Base-by-base conservation (phyloP, 208 protist genomes). In the Leptomonas pyrrhocoris region DNA sequence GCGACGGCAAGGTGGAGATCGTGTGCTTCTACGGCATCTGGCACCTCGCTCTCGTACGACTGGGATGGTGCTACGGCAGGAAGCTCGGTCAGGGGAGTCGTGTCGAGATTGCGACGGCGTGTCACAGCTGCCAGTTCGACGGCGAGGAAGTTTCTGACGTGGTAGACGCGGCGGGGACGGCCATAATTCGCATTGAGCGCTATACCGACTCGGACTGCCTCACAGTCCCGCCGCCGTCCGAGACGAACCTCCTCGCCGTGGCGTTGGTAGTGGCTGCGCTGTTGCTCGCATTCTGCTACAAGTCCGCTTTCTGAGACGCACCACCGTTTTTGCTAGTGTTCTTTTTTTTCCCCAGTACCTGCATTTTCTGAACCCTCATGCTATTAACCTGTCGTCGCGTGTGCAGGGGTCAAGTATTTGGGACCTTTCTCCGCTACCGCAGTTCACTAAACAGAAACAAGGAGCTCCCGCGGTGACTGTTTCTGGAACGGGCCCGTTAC, bases 61-160 rank as follows among this genome's bases (percentile, higher is more conserved):
- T 84, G 1, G 83, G 77, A 8, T 74, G 86, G 65, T 74, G 63
- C 49, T 83, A 81, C 53, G 86, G 73, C 2, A 79, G 21, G 18
- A 88, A 85, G 40, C 42, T 92, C 3, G 86, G 75, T 0, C 86
- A 88, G 50, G 86, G 86, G 0, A 60, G 42, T n/a, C 34, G 40
- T n/a, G 63, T 88, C 11, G 34, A 53, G 8, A 63, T 92, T 34
- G 55, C 62, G 16, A 64, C 74, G 16, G 59, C 68, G 3, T 58
- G 53, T 28, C 40, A 73, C 54, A 51, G 66, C 50, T 76, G 71
- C 65, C 80, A 92, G 67, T 88, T 82, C 34, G 86, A 92, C 43
- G 86, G 86, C 25, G 83, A 92, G 53, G 70, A 76, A 40, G 48
- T 76, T 4, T 60, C 45, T 0, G 23, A 65, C 42, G 45, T 65